A percentile compares a stretch with the other conserved stretches of the same genome.
Evolutionary conservation across 768 basidiomycete genomes (phyloP).

Genomic region (Collybia sp.): DNA sequence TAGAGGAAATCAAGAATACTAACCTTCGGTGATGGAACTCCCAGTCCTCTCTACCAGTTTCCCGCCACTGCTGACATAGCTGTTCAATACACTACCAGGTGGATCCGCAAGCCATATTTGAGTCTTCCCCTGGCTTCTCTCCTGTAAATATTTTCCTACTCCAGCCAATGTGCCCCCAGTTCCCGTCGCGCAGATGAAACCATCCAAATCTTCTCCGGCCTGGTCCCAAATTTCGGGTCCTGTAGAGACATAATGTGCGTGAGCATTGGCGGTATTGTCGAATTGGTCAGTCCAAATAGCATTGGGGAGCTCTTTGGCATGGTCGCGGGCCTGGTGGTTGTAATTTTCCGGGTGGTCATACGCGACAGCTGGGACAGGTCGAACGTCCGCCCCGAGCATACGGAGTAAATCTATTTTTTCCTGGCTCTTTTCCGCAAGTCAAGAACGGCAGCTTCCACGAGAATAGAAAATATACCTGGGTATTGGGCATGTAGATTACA

Average conservation of each 20-base stretch:
- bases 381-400: slow-evolving; percentile 97
- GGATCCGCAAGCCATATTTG: slow-evolving; percentile 97
- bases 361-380: slow-evolving; percentile 94
- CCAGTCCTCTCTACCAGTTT: slow-evolving; percentile 72
- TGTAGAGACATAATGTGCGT: slow-evolving; percentile 84
- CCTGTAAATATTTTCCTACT: slow-evolving; percentile 76
- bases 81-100: slow-evolving; percentile 88
- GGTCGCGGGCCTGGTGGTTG: slow-evolving; percentile 95
- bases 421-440: slow-evolving; percentile 60
- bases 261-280: slow-evolving; percentile 90
- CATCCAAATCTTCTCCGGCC: slow-evolving; percentile 73
- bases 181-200: slow-evolving; percentile 92
- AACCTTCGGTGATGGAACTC: slow-evolving; percentile 92
- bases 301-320: slow-evolving; percentile 68
- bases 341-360: slow-evolving; percentile 95
- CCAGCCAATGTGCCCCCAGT: slow-evolving; percentile 97
- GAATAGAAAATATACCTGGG: slow-evolving; percentile 48
- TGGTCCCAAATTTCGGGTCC: slow-evolving; percentile 98
- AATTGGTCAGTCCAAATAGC: slow-evolving; percentile 98
- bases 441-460: not conserved
- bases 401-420: slow-evolving; percentile 97
- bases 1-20: slow-evolving; percentile 6
- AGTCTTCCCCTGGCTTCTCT: slow-evolving; percentile 70
- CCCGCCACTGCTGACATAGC: slow-evolving; percentile 78
- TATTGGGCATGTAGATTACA: slow-evolving; percentile 99